Base-by-base conservation (phyloP, 768 basidiomycete species). In the Psilocybe azurescens region DNA sequence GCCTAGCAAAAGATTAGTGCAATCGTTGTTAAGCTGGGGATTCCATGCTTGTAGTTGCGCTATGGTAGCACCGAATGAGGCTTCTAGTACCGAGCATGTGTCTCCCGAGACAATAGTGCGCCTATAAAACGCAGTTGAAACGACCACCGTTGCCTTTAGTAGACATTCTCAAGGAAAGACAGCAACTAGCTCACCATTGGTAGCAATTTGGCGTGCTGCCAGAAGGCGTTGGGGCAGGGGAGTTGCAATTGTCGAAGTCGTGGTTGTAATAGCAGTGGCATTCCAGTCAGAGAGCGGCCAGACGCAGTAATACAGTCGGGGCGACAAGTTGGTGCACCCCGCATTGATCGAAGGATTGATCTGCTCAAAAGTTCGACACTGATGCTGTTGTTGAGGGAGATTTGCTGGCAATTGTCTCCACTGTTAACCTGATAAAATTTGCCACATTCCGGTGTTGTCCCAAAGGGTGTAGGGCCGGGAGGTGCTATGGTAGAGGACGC, bases 201-300 rank as follows among this genome's bases (percentile, higher is more conserved):
- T 24, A 50, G 10, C 49, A 39, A 39, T 39, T 8, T 39, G 38
- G 14, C 14, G 38, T 39, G 14, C 38, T 8, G 9, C 38, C 38
- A 14, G 38, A 39, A 14, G 38, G 7, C 14, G 38, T 8, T 39
- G 38, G 38, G 38, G 38, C 58, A 20, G 50, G 48, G 30, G 29
- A 6, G 58, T n/a, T 46, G 49, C 49, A 50, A 50, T 50, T n/a
- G 49, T 50, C n/a, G 49, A 50, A 8, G 49, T 50, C 20, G 49
- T 50, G 18, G 49, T 50, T 11, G 11, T 50, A 11, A 24, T 24
- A 24, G 24, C 24, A 24, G 49, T 50, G 29, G 49, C 24, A 50
- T 50, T 50, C 49, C 49, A 50, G 29, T 50, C 29, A 11, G 49
- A 20, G 18, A 50, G 49, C 18, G 49, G 49, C 49, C 49, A 50